Conservation (phyloP, 495 filamentous ascomycete genomes). For the Neurospora sublineolata region DNA sequence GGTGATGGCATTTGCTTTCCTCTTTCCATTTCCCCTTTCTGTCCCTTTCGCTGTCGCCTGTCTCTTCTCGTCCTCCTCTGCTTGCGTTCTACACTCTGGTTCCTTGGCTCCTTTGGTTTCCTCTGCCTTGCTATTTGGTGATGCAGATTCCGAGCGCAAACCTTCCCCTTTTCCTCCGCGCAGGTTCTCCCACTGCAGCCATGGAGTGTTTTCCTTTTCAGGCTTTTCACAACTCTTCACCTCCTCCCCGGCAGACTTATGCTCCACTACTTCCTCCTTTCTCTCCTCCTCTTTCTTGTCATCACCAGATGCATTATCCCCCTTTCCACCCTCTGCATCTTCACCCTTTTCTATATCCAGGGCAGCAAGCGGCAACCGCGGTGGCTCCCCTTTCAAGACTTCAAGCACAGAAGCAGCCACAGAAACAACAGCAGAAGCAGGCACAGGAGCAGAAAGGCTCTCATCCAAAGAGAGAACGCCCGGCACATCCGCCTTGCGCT, state of each 20-base stretch:
- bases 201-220: neutral
- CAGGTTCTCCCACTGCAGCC: neutral
- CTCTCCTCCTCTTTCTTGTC: neutral
- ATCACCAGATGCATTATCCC: neutral
- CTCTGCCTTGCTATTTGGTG: neutral
- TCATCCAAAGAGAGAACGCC: neutral
- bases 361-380: neutral
- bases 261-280: neutral
- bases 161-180: neutral
- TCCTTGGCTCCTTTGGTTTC: neutral
- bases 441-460: neutral
- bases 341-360: neutral
- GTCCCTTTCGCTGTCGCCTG: neutral
- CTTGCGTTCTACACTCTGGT: neutral
- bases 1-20: neutral
- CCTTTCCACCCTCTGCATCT: neutral
- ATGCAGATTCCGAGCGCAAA: neutral
- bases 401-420: neutral
- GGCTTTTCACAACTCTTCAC: neutral
- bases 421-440: neutral
- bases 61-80: neutral
- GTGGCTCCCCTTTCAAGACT: neutral
- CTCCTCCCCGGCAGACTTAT: neutral
- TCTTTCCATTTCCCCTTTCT: neutral
- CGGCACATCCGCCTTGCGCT: neutral